These are phyloP conservation scores for Annona squamosa DNA, from an alignment of 164 flowering plant genomes.

Conservation along the genomic window DNA sequence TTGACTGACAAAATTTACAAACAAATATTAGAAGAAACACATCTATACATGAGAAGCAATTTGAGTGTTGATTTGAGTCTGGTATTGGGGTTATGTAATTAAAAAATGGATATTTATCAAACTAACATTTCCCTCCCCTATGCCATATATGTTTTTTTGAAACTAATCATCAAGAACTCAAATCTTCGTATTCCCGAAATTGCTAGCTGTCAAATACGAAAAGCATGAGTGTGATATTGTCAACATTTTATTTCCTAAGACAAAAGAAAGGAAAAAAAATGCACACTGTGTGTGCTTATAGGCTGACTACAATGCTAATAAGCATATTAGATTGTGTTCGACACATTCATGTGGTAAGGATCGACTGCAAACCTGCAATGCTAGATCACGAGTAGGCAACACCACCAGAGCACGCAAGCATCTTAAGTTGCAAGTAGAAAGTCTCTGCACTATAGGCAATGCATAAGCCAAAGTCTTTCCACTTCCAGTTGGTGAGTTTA, in stretches of 20 bases:
- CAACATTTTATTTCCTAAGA: neutral
- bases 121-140: too few species aligned
- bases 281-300: neutral
- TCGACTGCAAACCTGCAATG: slow-evolving; percentile 56
- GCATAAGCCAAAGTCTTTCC: slow-evolving; percentile 92
- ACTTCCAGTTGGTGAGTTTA: slow-evolving; percentile 90
- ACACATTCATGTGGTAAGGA: neutral
- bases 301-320: neutral
- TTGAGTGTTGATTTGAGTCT: too few species aligned
- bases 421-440: slow-evolving; percentile 53
- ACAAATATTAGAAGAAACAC: too few species aligned
- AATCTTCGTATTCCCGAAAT: too few species aligned
- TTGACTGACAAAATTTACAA: too few species aligned
- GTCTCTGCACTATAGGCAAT: slow-evolving; percentile 74
- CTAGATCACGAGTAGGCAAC: slow-evolving; percentile 91
- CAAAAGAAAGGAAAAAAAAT: too few species aligned
- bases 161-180: too few species aligned
- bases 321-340: neutral
- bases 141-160: too few species aligned
- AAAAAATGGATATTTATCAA: too few species aligned
- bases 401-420: slow-evolving; percentile 86
- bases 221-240: neutral
- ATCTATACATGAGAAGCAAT: too few species aligned
- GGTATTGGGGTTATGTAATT: too few species aligned
- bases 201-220: too few species aligned